Percentiles rank a stretch among this genome's conserved stretches.
Conservation (phyloP, 257 asterid genomes). For the Nicotiana noctiflora region DNA sequence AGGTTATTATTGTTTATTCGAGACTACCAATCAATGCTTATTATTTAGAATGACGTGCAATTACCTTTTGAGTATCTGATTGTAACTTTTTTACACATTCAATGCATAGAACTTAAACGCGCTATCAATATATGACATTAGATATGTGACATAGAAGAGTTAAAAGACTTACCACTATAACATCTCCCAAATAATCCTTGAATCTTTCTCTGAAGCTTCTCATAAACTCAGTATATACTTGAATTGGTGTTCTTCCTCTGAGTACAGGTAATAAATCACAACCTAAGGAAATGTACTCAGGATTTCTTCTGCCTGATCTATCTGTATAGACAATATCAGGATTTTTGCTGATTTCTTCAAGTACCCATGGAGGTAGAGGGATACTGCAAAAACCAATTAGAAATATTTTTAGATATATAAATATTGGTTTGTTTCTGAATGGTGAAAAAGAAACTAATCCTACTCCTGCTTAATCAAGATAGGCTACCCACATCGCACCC, state of each 20-base stretch:
- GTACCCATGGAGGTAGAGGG: constrained; percentile 96
- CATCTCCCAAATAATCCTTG: constrained; percentile 55
- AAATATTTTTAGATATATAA: not conserved
- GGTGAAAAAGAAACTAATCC: too few species aligned
- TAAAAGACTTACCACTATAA: constrained; percentile 48
- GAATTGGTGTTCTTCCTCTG: constrained; percentile 90
- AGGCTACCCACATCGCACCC: too few species aligned
- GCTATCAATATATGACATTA: too few species aligned
- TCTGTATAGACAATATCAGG: constrained; percentile 87
- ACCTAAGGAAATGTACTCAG: constrained; percentile 87
- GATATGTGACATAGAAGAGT: not conserved
- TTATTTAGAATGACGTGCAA: too few species aligned
- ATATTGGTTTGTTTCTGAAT: too few species aligned
- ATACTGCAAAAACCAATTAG: constrained; percentile 42
- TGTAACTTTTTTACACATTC: not conserved
- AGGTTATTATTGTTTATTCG: not conserved
- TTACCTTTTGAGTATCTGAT: too few species aligned
- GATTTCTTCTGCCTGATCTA: constrained; percentile 77
- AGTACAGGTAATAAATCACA: constrained; percentile 75
- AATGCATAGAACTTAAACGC: not conserved
- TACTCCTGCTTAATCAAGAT: too few species aligned
- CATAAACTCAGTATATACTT: constrained; percentile 82
- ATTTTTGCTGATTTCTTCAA: constrained; percentile 85
- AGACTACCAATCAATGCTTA: too few species aligned
- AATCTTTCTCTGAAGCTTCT: constrained; percentile 70